Base-by-base conservation (phyloP, 352 stramenopile species). In the Peronospora belbahrii region DNA sequence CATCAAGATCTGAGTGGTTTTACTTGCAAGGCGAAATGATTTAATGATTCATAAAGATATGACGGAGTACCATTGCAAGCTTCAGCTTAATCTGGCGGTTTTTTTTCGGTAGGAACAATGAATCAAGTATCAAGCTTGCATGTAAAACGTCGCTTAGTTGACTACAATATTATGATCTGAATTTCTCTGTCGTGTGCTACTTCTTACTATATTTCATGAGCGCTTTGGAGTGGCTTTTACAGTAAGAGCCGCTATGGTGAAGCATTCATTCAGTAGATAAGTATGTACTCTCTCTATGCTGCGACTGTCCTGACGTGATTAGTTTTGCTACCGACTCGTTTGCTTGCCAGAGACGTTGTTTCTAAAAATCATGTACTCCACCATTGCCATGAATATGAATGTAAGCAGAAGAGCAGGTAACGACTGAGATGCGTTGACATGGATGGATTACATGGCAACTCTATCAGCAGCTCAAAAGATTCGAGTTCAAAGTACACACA, bases 181-280 rank as follows among this genome's bases (percentile, higher is more conserved):
- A 20, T 18, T 11, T 24, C 15, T 39, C 36, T 13, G 20, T 61
- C 17, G 46, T 11, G 3, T 14, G 6, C 34, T 75, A 2, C 2
- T 76, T 6, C 44, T 61, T 2, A 30, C 37, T 9, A 38, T 67
- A 10, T 7, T 65, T 70, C 8, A n/a, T 81, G 1, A 42, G 65
- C 2, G 58, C 65, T 5, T 36, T 87, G 2, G 38, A 50, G 13
- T 85, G 72, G 75, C 37, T 85, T 6, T 14, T 82, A n/a, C 44
- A 24, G n/a, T 27, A 1, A 35, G 22, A 25, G 10, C 40, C 6
- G 22, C 46, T 13, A 11, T 56, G 18, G 23, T 15, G 10, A 53
- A 39, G 2, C 19, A 35, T 11, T 42, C 62, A 35, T 43, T 46
- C 7, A 42, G 52, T 9, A 13, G 37, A 8, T 46, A 66, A 49